phyloP scores from a whole-genome alignment of 2,329 filamentous ascomycete genomes.

The Calonectria crousiana region DNA sequence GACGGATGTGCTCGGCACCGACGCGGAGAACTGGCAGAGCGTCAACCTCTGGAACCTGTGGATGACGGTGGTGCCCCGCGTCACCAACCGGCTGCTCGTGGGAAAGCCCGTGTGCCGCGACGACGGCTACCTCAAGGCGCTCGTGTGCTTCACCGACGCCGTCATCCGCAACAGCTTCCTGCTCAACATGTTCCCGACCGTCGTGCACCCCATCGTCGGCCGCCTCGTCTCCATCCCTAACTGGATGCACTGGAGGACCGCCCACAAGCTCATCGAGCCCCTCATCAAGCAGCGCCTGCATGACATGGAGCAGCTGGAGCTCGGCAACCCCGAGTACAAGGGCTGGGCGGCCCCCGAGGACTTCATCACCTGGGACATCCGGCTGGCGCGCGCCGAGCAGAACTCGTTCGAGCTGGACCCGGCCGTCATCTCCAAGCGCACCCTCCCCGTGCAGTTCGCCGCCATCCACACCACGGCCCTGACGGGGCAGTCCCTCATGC shows the following conservation, averaged over 20 bases:
- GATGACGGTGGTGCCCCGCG: slow-evolving; percentile 55
- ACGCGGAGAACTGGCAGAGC: slow-evolving; percentile 51
- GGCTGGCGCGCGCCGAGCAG: slow-evolving; percentile 60
- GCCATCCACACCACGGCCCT: slow-evolving; percentile 70
- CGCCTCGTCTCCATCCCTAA: slow-evolving; percentile 59
- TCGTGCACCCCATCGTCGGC: slow-evolving; percentile 63
- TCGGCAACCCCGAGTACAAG: slow-evolving; percentile 54
- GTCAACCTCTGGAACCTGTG: slow-evolving; percentile 60
- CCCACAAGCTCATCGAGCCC: slow-evolving; percentile 57
- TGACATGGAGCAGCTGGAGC: slow-evolving; percentile 57
- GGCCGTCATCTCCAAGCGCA: slow-evolving; percentile 60
- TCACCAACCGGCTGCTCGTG: slow-evolving; percentile 59
- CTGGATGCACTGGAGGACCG: slow-evolving; percentile 59
- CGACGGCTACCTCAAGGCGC: slow-evolving; percentile 58
- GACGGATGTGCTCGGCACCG: slow-evolving; percentile 49
- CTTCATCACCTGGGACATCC: slow-evolving; percentile 69
- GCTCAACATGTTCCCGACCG: slow-evolving; percentile 59
- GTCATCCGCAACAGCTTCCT: slow-evolving; percentile 60
- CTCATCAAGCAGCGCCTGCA: slow-evolving; percentile 62
- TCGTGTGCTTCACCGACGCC: slow-evolving; percentile 62
- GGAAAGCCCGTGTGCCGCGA: slow-evolving; percentile 56
- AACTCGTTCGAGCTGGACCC: slow-evolving; percentile 58
- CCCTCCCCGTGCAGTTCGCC: slow-evolving; percentile 69
- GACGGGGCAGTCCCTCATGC: slow-evolving; percentile 60
- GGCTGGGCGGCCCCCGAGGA: slow-evolving; percentile 63